Evolutionary conservation across 2,329 filamentous ascomycete species (phyloP).

Genomic region (Chaetoscypha palmicola): DNA sequence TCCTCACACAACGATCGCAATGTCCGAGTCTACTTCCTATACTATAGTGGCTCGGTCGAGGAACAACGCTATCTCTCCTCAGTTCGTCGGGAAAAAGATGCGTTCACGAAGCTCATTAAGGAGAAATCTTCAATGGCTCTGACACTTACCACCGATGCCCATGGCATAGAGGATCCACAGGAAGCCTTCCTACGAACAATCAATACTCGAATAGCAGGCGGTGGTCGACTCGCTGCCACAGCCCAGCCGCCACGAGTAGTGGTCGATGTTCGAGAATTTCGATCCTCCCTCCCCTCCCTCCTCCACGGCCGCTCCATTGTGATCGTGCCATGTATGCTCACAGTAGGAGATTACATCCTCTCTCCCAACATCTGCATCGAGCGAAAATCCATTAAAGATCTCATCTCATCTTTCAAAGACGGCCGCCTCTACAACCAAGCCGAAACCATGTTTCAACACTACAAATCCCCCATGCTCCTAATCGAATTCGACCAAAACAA

Average conservation of each 20-base stretch:
- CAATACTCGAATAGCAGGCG: constrained; percentile 93
- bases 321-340: constrained; percentile 90
- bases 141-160: constrained; percentile 67
- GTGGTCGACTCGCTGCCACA: constrained; percentile 75
- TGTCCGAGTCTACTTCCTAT: constrained; percentile 92
- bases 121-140: constrained; percentile 91
- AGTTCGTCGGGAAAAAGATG: constrained; percentile 91
- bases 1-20: constrained; percentile 87
- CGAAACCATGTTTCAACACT: constrained; percentile 91
- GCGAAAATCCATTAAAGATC: constrained; percentile 84
- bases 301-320: constrained; percentile 83
- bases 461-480: constrained; percentile 80
- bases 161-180: constrained; percentile 70
- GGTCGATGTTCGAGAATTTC: constrained; percentile 93
- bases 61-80: constrained; percentile 88
- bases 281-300: constrained; percentile 83
- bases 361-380: constrained; percentile 89
- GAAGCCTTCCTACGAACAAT: constrained; percentile 90
- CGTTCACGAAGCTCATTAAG: constrained; percentile 89
- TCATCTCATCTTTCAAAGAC: constrained; percentile 87
- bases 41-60: constrained; percentile 90
- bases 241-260: constrained; percentile 84
- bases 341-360: constrained; percentile 92
- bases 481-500: constrained; percentile 99
- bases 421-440: constrained; percentile 87